phyloP scores from a whole-genome alignment of 2,329 filamentous ascomycete species.

The Claviceps africana region DNA sequence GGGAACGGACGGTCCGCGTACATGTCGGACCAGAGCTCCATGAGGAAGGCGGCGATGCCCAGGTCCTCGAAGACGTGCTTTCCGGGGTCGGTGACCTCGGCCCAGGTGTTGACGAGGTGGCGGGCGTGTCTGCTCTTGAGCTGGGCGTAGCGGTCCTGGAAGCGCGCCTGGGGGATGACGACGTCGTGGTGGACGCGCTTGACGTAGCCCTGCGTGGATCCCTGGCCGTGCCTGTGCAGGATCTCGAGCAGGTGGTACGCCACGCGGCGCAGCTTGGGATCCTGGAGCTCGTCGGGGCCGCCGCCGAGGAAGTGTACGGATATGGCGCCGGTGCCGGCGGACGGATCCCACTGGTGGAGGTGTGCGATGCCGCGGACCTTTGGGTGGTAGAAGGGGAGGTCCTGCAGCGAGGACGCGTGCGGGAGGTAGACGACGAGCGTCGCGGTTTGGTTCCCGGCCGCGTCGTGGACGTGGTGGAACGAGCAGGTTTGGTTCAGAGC shows the following conservation, averaged over 20 bases:
- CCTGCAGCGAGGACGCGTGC: conserved; percentile 45
- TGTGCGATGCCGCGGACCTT: conserved; percentile 61
- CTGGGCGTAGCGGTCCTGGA: conserved; percentile 70
- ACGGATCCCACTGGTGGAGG: conserved; percentile 48
- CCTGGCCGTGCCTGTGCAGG: conserved; percentile 60
- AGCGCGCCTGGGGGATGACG: conserved; percentile 58
- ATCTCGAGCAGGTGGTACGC: conserved; percentile 54
- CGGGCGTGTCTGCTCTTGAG: conserved; percentile 72
- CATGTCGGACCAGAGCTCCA: conserved; percentile 82
- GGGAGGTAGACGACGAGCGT: conserved; percentile 59
- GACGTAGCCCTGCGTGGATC: conserved; percentile 50
- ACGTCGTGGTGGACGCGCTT: conserved; percentile 78
- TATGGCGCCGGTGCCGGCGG: conserved; percentile 30
- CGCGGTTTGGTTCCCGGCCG: conserved; percentile 10
- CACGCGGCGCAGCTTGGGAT: conserved; percentile 46
- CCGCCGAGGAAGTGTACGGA: conserved; percentile 50
- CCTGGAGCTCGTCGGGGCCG: conserved; percentile 12
- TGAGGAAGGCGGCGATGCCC: conserved; percentile 77
- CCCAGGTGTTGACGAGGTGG: conserved; percentile 59
- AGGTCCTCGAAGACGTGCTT: conserved; percentile 97
- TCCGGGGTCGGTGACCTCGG: conserved; percentile 68
- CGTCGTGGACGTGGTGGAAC: conserved; percentile 36
- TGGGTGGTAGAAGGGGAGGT: conserved; percentile 83
- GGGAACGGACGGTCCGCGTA: conserved; percentile 53
- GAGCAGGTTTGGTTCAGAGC: conserved; percentile 73